Evolutionary conservation across 2,329 filamentous ascomycete genomes (phyloP), one percentile per base, ranked within the genome.

Genomic region (Ophiostoma piceae): DNA sequence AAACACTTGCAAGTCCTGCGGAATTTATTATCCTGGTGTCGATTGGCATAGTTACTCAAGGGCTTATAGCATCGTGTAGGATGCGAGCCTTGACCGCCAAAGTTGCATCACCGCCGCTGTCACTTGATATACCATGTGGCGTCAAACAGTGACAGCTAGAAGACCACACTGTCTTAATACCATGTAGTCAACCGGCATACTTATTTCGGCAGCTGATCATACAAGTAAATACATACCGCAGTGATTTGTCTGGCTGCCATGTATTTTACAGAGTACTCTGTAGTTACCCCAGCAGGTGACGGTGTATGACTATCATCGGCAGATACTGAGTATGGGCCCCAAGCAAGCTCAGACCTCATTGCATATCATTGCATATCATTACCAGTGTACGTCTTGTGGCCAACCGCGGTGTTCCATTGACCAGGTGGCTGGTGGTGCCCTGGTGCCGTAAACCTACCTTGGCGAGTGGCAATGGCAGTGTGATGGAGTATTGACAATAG

Each of bases 51-150:
- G 39, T 9, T 41, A 9, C 39, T 41, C 12, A 3, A 41, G 11
- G 11, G 14, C 57, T 16, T 7, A 8, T 12, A 19, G 22, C 26
- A 32, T 32, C 62, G 60, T 39, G 35, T 41, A 6, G 5, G 32
- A 65, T 65, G n/a, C 62, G 39, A 19, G 62, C 32, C 62, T 41
- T 65, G 62, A 65, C 62, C 62, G 62, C 62, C 62, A 65, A 35
- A 22, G 19, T 41, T 65, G 62, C 62, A 65, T 22, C 62, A 65
- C 11, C 9, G 60, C 2, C 8, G 35, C 32, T 4, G 32, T 3
- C 4, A 65, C 22, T 32, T 9, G 22, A 7, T 64, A 19, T 51
- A 14, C 22, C 11, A 9, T 41, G 32, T 14, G 62, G 32, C 62
- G 62, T 41, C 35, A 32, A 32, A 60, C 26, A 62, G 57, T 35